phyloP scores from a whole-genome alignment of 2,329 filamentous ascomycete species.

The Clarireedia monteithiana region DNA sequence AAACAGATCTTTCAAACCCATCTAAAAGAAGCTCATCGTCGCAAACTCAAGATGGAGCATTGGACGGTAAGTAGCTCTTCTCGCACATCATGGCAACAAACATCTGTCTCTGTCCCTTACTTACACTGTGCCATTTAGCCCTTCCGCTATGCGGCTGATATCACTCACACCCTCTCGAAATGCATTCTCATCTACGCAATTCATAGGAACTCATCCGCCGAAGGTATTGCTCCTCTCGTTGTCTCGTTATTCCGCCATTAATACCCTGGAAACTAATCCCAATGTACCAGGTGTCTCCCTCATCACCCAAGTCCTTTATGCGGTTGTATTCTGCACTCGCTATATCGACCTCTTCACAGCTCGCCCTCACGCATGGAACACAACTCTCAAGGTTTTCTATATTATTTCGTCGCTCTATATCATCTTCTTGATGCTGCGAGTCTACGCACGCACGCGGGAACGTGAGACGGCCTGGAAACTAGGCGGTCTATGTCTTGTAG shows the following conservation, averaged over 20 bases:
- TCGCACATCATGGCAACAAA: neutral
- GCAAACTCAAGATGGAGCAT: neutral
- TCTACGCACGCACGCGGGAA: constrained; percentile 82
- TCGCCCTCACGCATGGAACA: constrained; percentile 53
- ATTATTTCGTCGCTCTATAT: constrained; percentile 79
- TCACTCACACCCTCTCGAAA: constrained; percentile 81
- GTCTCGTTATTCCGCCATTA: too few relatives aligned
- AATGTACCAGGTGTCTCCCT: constrained; percentile 55
- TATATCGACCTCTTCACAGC: constrained; percentile 72
- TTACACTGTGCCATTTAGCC: constrained; percentile 22
- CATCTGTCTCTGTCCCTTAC: neutral
- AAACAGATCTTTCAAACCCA: neutral
- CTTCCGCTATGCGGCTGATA: constrained; percentile 74
- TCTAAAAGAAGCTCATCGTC: too few relatives aligned
- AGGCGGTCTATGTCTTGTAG: constrained; percentile 60
- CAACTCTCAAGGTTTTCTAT: constrained; percentile 84
- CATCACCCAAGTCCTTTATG: constrained; percentile 84
- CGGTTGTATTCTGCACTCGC: constrained; percentile 74
- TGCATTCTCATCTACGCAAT: constrained; percentile 86
- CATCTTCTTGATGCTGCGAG: constrained; percentile 76
- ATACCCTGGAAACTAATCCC: neutral
- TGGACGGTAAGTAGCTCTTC: constrained; percentile 17
- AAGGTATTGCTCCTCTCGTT: constrained; percentile 44
- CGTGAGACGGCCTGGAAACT: constrained; percentile 91
- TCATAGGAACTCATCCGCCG: constrained; percentile 77